These are phyloP conservation scores for Chrysanthemum makinoi DNA, from an alignment of 129 eudicot genomes.

Conservation along the genomic window DNA sequence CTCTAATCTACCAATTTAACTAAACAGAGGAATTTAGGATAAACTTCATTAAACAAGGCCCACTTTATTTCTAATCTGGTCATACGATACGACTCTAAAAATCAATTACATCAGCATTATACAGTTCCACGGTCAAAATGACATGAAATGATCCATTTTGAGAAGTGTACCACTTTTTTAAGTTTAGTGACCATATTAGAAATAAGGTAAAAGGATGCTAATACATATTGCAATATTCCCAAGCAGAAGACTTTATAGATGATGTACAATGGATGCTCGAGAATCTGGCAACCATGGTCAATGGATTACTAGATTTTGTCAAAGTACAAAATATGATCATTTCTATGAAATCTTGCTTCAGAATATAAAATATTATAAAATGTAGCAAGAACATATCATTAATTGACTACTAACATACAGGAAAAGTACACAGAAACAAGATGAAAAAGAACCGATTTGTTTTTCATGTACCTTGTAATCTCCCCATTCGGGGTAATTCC, in stretches of 20 bases:
- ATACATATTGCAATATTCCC: not conserved
- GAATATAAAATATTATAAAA: conserved; percentile 23
- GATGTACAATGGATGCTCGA: conserved; percentile 9
- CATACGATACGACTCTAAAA: not conserved
- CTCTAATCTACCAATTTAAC: not conserved
- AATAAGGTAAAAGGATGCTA: not conserved
- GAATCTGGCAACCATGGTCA: conserved; percentile 24
- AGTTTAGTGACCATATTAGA: not conserved
- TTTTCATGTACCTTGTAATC: conserved; percentile 53
- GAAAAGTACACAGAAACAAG: conserved; percentile 30
- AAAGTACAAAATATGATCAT: conserved; percentile 26
- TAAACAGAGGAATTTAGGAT: not conserved
- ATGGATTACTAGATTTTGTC: conserved; percentile 13
- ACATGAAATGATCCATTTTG: not conserved
- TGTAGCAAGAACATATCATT: conserved; percentile 33
- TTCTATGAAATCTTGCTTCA: conserved; percentile 21
- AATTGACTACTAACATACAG: conserved; percentile 27
- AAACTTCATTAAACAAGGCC: not conserved
- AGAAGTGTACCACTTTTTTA: not conserved
- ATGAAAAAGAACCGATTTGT: conserved; percentile 21
- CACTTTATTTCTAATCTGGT: not conserved
- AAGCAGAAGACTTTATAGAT: conserved; percentile 12
- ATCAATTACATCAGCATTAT: not conserved
- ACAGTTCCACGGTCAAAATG: not conserved
- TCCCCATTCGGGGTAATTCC: conserved; percentile 56